These are phyloP conservation scores for Stachybotrys chartarum DNA, from an alignment of 2,329 filamentous ascomycete species.

Conservation along the genomic window DNA sequence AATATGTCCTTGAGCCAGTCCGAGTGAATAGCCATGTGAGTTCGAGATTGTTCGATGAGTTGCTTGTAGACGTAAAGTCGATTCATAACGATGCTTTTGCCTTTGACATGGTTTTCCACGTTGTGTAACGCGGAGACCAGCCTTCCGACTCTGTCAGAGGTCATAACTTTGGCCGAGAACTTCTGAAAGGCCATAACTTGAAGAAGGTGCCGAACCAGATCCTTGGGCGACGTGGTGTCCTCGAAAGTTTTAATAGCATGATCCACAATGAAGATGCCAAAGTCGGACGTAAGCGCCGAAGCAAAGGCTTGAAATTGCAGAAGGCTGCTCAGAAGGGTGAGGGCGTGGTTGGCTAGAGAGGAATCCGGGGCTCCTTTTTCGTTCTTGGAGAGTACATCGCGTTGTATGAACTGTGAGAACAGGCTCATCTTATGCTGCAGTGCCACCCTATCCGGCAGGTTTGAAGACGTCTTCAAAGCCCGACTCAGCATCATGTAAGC, in stretches of 20 bases:
- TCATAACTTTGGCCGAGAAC: conserved; percentile 71
- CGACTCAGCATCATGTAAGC: conserved; percentile 76
- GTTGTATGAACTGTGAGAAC: conserved; percentile 74
- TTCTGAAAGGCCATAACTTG: conserved; percentile 74
- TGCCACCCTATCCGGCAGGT: conserved; percentile 66
- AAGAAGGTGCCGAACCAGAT: conserved; percentile 71
- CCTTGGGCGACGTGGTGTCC: conserved; percentile 63
- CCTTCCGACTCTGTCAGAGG: conserved; percentile 58
- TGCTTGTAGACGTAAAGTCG: conserved; percentile 74
- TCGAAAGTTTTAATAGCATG: conserved; percentile 69
- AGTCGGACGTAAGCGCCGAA: conserved; percentile 66
- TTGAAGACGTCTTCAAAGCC: conserved; percentile 73
- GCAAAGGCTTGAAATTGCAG: conserved; percentile 68
- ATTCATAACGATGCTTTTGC: conserved; percentile 73
- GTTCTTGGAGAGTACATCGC: conserved; percentile 64
- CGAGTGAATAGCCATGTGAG: conserved; percentile 61
- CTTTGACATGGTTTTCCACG: conserved; percentile 66
- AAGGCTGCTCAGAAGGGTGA: conserved; percentile 71
- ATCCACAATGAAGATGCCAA: conserved; percentile 73
- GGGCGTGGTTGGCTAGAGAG: conserved; percentile 67
- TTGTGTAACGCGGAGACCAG: conserved; percentile 64
- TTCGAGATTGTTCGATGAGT: conserved; percentile 63
- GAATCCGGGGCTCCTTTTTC: conserved; percentile 52
- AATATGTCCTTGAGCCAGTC: conserved; percentile 82
- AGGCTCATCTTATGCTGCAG: conserved; percentile 69